Evolutionary conservation across 73 alveolate genomes (phyloP).

Genomic region (Blepharisma stoltei): DNA sequence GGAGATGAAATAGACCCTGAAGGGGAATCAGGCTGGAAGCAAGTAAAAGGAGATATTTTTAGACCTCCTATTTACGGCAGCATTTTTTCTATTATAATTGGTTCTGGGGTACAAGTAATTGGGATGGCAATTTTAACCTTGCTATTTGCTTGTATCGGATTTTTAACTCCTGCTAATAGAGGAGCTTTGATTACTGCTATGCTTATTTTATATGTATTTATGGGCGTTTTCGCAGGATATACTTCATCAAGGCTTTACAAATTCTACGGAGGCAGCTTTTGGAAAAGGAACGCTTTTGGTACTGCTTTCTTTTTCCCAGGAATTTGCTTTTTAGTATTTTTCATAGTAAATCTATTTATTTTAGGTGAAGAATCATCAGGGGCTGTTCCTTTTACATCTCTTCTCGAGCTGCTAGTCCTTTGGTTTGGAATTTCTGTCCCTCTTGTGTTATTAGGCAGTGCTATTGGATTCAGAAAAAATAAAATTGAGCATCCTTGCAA

Average conservation of each 20-base stretch:
- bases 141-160: constrained; percentile 37
- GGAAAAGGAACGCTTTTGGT: constrained; percentile 33
- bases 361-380: constrained; percentile 37
- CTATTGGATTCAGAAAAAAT: constrained; percentile 30
- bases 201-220: constrained; percentile 29
- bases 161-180: constrained; percentile 32
- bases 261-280: constrained; percentile 20
- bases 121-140: constrained; percentile 32
- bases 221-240: constrained; percentile 35
- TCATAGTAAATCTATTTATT: constrained; percentile 26
- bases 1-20: constrained; percentile 26
- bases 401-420: constrained; percentile 22
- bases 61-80: constrained; percentile 38
- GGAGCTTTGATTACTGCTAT: constrained; percentile 33
- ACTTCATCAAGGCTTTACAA: constrained; percentile 10
- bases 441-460: constrained; percentile 36
- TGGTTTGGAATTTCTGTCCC: constrained; percentile 47
- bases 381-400: constrained; percentile 35
- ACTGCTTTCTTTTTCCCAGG: constrained; percentile 41
- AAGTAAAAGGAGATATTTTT: constrained; percentile 41
- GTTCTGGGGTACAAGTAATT: constrained; percentile 32
- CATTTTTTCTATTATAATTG: constrained; percentile 30
- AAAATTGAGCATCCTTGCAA: constrained; percentile 29
- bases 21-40: constrained; percentile 46
- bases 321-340: constrained; percentile 32